Evolutionary conservation across 2,329 filamentous ascomycete genomes (phyloP), one percentile per base, ranked within the genome.

Genomic region (Ceratocystis harringtonii): DNA sequence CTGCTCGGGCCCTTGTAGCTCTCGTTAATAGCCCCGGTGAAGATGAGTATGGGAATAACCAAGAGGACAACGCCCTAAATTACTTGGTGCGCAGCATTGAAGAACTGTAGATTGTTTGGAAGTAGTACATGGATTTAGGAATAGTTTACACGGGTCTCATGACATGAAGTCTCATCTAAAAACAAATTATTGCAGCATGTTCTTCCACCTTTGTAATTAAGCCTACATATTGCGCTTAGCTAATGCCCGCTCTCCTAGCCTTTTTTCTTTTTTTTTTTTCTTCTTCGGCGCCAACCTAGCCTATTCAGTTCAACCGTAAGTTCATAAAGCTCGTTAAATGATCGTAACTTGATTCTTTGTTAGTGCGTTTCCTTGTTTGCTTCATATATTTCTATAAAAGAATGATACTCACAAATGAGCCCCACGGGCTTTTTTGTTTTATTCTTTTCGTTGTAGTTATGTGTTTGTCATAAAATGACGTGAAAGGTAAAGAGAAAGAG

Each of bases 71-170:
- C 62, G 76, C 80, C 68, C 71, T 84, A 19, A 80, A 84, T 5
- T 78, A 82, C 61, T 72, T 84, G 36, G 71, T 84, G 63, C 75
- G 79, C 19, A 78, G 78, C 68, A 81, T 86, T 69, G 84, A 86
- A 71, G 82, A 86, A 71, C 71, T 87, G 69, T 86, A 76, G 70
- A 28, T 7, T 4, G 4, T 32, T 30, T 58, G 28, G 19, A 52
- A 22, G 28, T 25, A 25, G 25, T 25, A 52, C 48, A n/a, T 32
- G 52, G 22, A 50, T 45, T 32, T 36, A 36, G 8, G 32, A 36
- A 41, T 41, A 12, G 36, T 41, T 41, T 15, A 5, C 12, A 12
- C 10, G 36, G 36, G 36, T 12, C 36, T 41, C 10, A 15, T 52
- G 48, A 8, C 3, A n/a, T 12, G 22, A 52, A 52, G 10, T 7